phyloP scores from a whole-genome alignment of 2,329 filamentous ascomycete genomes.

The Dothistroma septosporum region DNA sequence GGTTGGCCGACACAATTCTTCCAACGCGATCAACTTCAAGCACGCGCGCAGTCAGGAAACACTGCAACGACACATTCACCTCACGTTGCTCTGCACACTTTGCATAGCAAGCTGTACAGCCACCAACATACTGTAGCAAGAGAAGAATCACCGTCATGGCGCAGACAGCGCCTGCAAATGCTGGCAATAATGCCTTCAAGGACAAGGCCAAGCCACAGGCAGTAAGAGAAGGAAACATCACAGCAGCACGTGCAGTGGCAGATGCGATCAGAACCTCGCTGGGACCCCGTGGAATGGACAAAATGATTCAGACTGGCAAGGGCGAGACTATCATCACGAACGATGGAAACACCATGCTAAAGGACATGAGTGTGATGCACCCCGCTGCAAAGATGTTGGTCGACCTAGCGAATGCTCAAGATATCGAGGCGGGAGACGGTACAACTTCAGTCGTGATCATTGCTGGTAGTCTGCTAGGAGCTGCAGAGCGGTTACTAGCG shows the following conservation, averaged over 20 bases:
- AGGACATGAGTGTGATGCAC: constrained; percentile 98
- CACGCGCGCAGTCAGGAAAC: background rate
- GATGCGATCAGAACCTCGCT: constrained; percentile 97
- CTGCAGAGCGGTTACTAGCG: constrained; percentile 80
- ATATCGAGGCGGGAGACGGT: constrained; percentile 96
- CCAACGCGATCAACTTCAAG: background rate
- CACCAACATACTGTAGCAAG: background rate
- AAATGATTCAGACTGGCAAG: constrained; percentile 97
- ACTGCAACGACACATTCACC: background rate
- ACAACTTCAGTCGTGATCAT: constrained; percentile 98
- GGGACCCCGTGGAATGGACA: constrained; percentile 92
- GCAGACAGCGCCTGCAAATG: constrained; percentile 44
- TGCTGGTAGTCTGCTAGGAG: constrained; percentile 87
- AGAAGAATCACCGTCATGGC: constrained; percentile 28
- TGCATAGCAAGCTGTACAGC: background rate
- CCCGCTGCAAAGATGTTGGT: constrained; percentile 99
- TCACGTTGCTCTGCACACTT: background rate
- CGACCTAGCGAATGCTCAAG: constrained; percentile 92
- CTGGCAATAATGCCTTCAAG: constrained; percentile 65
- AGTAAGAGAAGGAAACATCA: constrained; percentile 92
- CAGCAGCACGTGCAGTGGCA: constrained; percentile 93
- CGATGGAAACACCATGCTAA: constrained; percentile 98
- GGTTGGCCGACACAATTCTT: background rate
- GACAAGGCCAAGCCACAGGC: constrained; percentile 98
- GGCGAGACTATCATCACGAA: constrained; percentile 99